Conservation (phyloP, 2,329 filamentous ascomycete species). For the Incumbomyces delicatus region DNA sequence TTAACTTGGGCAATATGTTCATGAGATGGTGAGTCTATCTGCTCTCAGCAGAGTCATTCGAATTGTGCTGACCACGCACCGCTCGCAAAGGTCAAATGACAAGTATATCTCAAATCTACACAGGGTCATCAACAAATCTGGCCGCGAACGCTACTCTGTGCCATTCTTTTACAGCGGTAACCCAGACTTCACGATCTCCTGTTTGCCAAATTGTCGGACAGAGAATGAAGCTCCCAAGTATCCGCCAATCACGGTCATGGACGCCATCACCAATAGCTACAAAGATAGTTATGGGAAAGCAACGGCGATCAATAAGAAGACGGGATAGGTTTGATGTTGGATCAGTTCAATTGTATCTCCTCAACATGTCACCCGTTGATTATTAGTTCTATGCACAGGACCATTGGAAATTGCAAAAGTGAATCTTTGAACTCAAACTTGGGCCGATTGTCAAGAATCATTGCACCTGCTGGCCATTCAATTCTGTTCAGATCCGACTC, state of each 20-base stretch:
- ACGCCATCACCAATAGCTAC: slow-evolving; percentile 33
- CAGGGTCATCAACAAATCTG: slow-evolving; percentile 23
- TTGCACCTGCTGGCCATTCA: no score
- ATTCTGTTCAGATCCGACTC: no score
- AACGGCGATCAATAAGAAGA: slow-evolving; percentile 5
- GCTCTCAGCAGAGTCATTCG: no score
- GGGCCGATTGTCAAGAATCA: no score
- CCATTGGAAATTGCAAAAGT: no score
- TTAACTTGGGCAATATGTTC: slow-evolving; percentile 25
- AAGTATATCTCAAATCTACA: slow-evolving; percentile 24
- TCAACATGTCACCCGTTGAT: no score
- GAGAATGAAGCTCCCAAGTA: slow-evolving; percentile 32
- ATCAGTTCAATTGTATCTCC: no score
- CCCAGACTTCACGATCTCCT: slow-evolving; percentile 28
- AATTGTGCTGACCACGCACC: no score
- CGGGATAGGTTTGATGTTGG: neutral
- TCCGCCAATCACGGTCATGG: slow-evolving; percentile 33
- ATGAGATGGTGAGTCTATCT: slow-evolving; percentile 17
- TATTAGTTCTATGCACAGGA: no score
- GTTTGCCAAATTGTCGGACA: slow-evolving; percentile 32
- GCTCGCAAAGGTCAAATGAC: slow-evolving; percentile 18
- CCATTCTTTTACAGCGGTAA: slow-evolving; percentile 24
- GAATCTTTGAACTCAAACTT: no score
- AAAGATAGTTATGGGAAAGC: slow-evolving; percentile 32
- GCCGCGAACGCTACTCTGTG: slow-evolving; percentile 21